phyloP scores from a whole-genome alignment of 148 eudicot genomes.

The Rhododendron vialii region DNA sequence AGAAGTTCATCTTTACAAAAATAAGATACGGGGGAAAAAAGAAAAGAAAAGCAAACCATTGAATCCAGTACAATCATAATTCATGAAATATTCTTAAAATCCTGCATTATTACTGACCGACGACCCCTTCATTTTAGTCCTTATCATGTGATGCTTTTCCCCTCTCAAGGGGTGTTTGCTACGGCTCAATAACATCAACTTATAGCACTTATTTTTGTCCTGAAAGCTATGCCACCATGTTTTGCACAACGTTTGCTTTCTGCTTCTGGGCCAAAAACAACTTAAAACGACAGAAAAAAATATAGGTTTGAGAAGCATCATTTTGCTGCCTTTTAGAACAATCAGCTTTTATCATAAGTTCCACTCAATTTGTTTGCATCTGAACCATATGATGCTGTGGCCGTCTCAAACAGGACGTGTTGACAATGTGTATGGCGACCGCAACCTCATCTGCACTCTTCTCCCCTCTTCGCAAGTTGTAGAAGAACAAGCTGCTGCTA shows the following conservation, averaged over 20 bases:
- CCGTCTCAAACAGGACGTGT: conserved; percentile 56
- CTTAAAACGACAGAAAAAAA: not conserved
- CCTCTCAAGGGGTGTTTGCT: not conserved
- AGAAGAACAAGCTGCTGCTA: conserved; percentile 79
- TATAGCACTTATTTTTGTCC: not conserved
- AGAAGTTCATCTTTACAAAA: not conserved
- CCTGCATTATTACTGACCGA: not conserved
- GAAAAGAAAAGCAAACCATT: not conserved
- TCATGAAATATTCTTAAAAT: not conserved
- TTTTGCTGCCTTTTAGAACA: not conserved
- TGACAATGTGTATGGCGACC: conserved; percentile 95
- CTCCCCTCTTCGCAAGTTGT: conserved; percentile 65
- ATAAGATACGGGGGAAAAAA: not conserved
- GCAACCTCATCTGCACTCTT: conserved; percentile 93
- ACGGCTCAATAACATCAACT: not conserved
- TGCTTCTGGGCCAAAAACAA: not conserved
- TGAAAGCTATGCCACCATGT: not conserved
- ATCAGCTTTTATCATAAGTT: not conserved
- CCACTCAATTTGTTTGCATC: not conserved
- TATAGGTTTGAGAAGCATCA: not conserved
- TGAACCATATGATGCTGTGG: not conserved
- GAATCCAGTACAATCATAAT: not conserved
- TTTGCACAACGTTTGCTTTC: not conserved
- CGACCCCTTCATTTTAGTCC: not conserved
- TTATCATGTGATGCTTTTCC: not conserved